Evolutionary conservation across 1,284 basidiomycete genomes (phyloP), one percentile per base, ranked within the genome.

Genomic region (Rhodotorula sp.): DNA sequence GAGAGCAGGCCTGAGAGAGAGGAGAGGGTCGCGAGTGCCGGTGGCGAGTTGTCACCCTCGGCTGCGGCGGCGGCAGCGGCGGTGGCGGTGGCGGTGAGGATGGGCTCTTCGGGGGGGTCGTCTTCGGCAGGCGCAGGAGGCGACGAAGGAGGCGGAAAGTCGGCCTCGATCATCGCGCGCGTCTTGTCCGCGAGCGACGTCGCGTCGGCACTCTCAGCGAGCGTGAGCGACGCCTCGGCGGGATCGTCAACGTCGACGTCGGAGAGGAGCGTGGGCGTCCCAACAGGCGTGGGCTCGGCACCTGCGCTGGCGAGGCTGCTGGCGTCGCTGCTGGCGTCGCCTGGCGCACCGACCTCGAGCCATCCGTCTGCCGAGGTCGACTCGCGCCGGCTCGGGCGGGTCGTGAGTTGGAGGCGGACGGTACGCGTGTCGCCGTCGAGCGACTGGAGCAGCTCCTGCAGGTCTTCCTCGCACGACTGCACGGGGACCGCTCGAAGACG

Each of bases 401-500:
- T 18, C 13, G 40, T 44, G 40, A 44, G 40, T 18, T 44, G 40
- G 40, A 44, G 40, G 40, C 40, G 40, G 40, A 44, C 40, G 11
- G 20, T 40, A 22, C 34, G 22, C 9, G 31, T 13, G 54, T 24
- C 26, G 28, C n/a, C 24, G 24, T 37, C n/a, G 30, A 31, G 28
- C 20, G 11, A 11, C 28, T 26, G 26, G 18, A 64, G 22, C 16
- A 58, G 26, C 48, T 64, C 63, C 20, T 31, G 34, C 30, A 58
- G 30, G 15, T 64, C 63, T 22, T 46, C 37, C 50, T 64, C 56
- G 20, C 55, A 58, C 3, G 63, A 52, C 56, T 64, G 48, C 5
- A 30, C 54, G 8, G 24, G 31, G 3, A 9, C 18, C 31, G 31
- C 30, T 37, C 16, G 15, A 10, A n/a, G n/a, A 31, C 34, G 30